Evolutionary conservation across 306 rosid species (phyloP), one percentile per base, ranked within the genome.

Genomic region (Acacia confusa): DNA sequence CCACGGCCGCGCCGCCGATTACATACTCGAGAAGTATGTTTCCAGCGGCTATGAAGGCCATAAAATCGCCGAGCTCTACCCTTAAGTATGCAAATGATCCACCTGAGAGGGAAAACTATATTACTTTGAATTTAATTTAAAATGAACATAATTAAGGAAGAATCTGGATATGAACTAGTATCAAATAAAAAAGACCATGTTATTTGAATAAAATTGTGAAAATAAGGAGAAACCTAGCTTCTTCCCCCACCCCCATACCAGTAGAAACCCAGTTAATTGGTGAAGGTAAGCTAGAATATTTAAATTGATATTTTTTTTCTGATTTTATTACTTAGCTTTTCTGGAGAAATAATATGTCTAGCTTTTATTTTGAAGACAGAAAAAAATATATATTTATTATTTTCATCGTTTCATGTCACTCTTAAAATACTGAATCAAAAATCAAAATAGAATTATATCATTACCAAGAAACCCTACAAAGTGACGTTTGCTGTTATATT

Each of bases 31-130:
- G 93, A 19, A 93, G 88, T 78, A 93, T 91, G 88, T 93, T 93
- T 27, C 98, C 98, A 10, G 93, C 98, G 0, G 93, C 94, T 12
- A 93, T 79, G 88, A 84, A 93, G 70, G 97, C 97, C 83, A 91
- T 75, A 24, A 91, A 93, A 81, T 93, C 98, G 1, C 98, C 97
- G 0, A 93, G 91, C 84, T 93, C 94, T 16, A 93, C 97, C 40
- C 97, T 85, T 27, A 93, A 75, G 84, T 93, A 93, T 0, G 98
- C 98, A 80, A 93, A 93, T 32, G 98, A 93, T 0, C 98, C 98
- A 1, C 98, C 98, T 90, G 81, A 28, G 76, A 36, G n/a, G 1
- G 7, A 25, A 27, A 13, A 36, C 36, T 12, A 12, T 25, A 2
- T 53, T 53, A 19, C 25, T 19, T 53, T 20, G 25, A 20, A 53